Conservation (phyloP, 495 filamentous ascomycete genomes). For the Penicillium egyptiacum region DNA sequence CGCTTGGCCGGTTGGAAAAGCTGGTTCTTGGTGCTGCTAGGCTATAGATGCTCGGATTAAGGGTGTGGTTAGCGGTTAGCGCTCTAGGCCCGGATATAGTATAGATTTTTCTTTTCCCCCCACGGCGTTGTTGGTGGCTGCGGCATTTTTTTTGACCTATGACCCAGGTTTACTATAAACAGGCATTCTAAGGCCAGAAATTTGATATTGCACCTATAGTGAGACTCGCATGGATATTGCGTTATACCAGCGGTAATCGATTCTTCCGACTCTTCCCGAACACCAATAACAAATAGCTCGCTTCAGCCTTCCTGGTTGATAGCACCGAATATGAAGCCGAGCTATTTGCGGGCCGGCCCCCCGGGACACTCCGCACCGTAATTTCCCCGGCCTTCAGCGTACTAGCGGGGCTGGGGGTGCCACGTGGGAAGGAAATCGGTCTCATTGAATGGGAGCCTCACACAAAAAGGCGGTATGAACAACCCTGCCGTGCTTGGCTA, state of each 20-base stretch:
- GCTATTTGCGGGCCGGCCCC: slow-evolving; percentile 9
- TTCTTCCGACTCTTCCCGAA: slow-evolving; percentile 4
- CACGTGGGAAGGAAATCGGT: slow-evolving; percentile 22
- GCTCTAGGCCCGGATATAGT: slow-evolving; percentile 1
- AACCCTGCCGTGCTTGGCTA: slow-evolving; percentile 3
- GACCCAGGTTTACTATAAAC: not conserved
- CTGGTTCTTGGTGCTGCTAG: slow-evolving; percentile 18
- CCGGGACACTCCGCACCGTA: not conserved
- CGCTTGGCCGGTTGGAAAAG: slow-evolving; percentile 10
- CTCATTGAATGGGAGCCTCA: slow-evolving; percentile 18
- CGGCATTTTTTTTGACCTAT: slow-evolving; percentile 1
- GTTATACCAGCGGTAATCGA: slow-evolving; percentile 6
- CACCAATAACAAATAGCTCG: not conserved
- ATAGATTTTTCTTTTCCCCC: not conserved
- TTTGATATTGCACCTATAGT: slow-evolving; percentile 7
- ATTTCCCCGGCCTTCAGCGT: slow-evolving; percentile 6
- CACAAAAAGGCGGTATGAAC: slow-evolving; percentile 23
- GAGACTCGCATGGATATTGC: slow-evolving; percentile 5
- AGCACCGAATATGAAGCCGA: slow-evolving; percentile 3
- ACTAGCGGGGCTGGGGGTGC: slow-evolving; percentile 8
- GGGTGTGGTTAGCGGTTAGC: not conserved
- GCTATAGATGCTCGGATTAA: slow-evolving; percentile 4
- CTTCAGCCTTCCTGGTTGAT: not conserved
- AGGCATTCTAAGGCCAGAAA: not conserved
- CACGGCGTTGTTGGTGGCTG: slow-evolving; percentile 2